phyloP scores from a whole-genome alignment of 2,329 filamentous ascomycete species.

The Clarireedia sp. region DNA sequence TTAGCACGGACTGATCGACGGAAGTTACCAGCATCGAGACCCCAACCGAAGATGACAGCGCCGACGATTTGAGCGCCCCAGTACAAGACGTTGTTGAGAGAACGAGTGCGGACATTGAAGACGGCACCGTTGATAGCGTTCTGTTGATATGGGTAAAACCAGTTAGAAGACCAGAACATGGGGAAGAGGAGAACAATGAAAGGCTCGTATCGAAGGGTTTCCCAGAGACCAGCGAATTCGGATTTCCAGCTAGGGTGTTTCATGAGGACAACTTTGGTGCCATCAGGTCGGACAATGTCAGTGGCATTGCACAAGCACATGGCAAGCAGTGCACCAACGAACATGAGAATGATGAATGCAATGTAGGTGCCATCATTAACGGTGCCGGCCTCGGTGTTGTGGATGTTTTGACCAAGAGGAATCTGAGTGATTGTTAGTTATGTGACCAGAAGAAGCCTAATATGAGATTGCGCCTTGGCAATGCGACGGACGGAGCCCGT shows the following conservation, averaged over 20 bases:
- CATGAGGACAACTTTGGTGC: slow-evolving; percentile 75
- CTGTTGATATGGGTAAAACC: slow-evolving; percentile 75
- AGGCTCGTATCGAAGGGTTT: slow-evolving; percentile 62
- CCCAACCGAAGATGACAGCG: slow-evolving; percentile 63
- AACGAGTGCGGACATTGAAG: slow-evolving; percentile 66
- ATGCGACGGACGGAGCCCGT: neutral
- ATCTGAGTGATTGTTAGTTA: slow-evolving; percentile 37
- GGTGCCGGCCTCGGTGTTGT: slow-evolving; percentile 40
- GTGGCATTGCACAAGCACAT: slow-evolving; percentile 64
- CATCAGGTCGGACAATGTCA: slow-evolving; percentile 67
- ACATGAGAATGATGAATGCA: slow-evolving; percentile 78
- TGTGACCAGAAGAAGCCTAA: neutral
- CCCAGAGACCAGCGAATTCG: slow-evolving; percentile 67
- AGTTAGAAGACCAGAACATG: slow-evolving; percentile 74
- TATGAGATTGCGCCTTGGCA: too few relatives aligned
- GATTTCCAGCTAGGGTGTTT: slow-evolving; percentile 83
- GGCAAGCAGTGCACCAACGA: slow-evolving; percentile 60
- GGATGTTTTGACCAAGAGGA: slow-evolving; percentile 64
- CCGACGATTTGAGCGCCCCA: slow-evolving; percentile 73
- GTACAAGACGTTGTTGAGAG: slow-evolving; percentile 75
- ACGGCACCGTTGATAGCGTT: slow-evolving; percentile 62
- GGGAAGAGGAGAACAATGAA: slow-evolving; percentile 72
- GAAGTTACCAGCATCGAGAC: slow-evolving; percentile 53
- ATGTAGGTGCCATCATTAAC: slow-evolving; percentile 79
- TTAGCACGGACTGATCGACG: slow-evolving; percentile 62